Base-by-base conservation (phyloP, 495 filamentous ascomycete genomes). In the Aspergillus ostianus region DNA sequence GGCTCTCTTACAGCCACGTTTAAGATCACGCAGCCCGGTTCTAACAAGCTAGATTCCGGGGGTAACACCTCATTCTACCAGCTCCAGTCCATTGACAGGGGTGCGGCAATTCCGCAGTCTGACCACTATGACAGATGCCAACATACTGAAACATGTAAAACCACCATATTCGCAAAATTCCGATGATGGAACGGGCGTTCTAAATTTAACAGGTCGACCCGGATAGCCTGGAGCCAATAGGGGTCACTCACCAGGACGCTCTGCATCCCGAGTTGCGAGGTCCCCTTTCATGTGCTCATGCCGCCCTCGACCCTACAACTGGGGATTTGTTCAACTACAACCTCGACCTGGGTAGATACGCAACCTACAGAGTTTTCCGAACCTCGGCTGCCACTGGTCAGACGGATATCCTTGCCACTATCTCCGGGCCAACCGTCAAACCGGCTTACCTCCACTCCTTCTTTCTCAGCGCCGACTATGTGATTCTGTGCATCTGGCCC, bases 311-410 rank as follows among this genome's bases (percentile, higher is more conserved):
- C 47, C 30, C 56, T 41, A 51, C 21, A 2, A 56, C 61, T 18
- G 61, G 61, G 0, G 61, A 64, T 41, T 2, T 53, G 10, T 64
- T 53, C 27, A 64, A 64, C 57, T 64, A 53, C 56, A 64, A 64
- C 41, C 61, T 64, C 0, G 57, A 56, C 48, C 23, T 64, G 7
- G 61, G 61, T 10, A 21, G 12, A 9, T 21, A 45, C 1, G 61
- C 47, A 10, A 64, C 61, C 5, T 64, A 64, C 41, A 57, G 61
- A 23, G 30, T 64, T 23, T 64, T 64, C 53, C 29, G 44, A 18
- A 64, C 62, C 9, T 64, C 57, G 2, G 62, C 62, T 0, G 0
- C 1, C 3, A 64, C 57, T 13, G n/a, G 32, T 23, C 48, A 64
- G 41, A 64, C 62, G 3, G 44, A 50, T 8, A 64, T 60, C 23